These are phyloP conservation scores for Nothophaeocryptopus gaeumannii DNA, from an alignment of 2,329 filamentous ascomycete genomes.

Conservation along the genomic window DNA sequence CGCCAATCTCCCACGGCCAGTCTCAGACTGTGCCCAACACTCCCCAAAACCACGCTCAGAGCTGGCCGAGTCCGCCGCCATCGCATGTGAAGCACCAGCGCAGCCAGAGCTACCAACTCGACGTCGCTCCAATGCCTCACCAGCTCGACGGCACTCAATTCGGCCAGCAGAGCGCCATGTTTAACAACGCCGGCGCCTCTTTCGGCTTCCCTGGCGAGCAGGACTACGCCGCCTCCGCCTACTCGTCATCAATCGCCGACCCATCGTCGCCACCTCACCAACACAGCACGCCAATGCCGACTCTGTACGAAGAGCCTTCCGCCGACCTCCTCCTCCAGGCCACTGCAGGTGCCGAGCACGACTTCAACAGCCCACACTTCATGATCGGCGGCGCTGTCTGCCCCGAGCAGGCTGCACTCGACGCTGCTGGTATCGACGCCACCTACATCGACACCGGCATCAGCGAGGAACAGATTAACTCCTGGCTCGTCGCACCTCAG, in stretches of 20 bases:
- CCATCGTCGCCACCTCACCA: conserved; percentile 43
- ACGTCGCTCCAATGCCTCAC: conserved; percentile 56
- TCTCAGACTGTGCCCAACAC: conserved; percentile 53
- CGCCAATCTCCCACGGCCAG: conserved; percentile 31
- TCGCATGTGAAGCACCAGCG: conserved; percentile 31
- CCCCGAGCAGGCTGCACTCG: conserved; percentile 44
- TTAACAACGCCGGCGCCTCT: conserved; percentile 37
- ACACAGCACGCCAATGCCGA: conserved; percentile 38
- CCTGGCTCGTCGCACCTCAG: conserved; percentile 49
- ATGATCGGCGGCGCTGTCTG: conserved; percentile 32
- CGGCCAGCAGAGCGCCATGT: conserved; percentile 15
- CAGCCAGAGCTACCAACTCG: conserved; percentile 45
- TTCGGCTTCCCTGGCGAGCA: conserved; percentile 39
- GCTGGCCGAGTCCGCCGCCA: conserved; percentile 36
- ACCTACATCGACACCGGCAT: conserved; percentile 78
- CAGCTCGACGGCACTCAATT: conserved; percentile 13
- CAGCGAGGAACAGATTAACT: conserved; percentile 68
- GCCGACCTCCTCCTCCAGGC: conserved; percentile 30
- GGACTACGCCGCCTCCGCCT: conserved; percentile 48
- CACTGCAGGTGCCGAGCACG: conserved; percentile 29
- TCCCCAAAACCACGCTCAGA: conserved; percentile 40
- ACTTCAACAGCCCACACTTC: conserved; percentile 33
- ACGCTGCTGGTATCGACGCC: conserved; percentile 47
- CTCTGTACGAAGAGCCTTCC: conserved; percentile 35
- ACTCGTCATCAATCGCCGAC: conserved; percentile 49